Evolutionary conservation across 1,284 basidiomycete genomes (phyloP).

Genomic region (Ceratobasidium sp.): DNA sequence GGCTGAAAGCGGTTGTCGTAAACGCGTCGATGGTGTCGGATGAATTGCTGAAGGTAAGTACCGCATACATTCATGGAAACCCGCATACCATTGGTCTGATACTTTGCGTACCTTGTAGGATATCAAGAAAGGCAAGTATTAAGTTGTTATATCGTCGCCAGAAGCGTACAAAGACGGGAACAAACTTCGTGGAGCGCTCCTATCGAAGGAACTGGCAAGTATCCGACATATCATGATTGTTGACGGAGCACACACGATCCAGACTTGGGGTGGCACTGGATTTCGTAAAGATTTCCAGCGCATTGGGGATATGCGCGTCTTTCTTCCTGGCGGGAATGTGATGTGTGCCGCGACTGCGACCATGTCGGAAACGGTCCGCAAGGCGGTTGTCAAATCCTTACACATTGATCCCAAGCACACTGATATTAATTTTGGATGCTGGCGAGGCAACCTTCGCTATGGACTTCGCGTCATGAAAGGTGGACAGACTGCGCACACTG

Average conservation of each 20-base stretch:
- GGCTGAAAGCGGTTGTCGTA: neutral
- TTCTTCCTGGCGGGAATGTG: neutral
- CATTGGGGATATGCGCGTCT: constrained; percentile 3
- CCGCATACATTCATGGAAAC: too few species aligned
- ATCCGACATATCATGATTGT: neutral
- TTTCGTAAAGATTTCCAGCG: neutral
- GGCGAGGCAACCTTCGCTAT: constrained; percentile 8
- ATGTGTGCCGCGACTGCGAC: neutral
- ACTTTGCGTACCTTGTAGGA: neutral
- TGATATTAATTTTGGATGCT: neutral
- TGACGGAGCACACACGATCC: neutral
- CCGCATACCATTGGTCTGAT: too few species aligned
- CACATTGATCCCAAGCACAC: neutral
- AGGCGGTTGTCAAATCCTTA: neutral
- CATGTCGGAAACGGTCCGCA: neutral
- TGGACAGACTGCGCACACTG: neutral
- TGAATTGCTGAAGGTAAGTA: neutral
- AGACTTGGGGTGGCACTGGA: neutral
- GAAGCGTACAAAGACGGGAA: neutral
- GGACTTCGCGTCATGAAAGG: neutral
- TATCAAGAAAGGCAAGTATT: neutral
- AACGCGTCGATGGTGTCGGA: neutral
- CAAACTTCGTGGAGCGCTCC: neutral
- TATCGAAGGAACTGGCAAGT: neutral
- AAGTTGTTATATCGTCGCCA: neutral